Percentiles rank a stretch among this genome's conserved stretches.
Conservation (phyloP, 176 grass and related monocot genomes). For the bread wheat (Triticum aestivum) region DNA sequence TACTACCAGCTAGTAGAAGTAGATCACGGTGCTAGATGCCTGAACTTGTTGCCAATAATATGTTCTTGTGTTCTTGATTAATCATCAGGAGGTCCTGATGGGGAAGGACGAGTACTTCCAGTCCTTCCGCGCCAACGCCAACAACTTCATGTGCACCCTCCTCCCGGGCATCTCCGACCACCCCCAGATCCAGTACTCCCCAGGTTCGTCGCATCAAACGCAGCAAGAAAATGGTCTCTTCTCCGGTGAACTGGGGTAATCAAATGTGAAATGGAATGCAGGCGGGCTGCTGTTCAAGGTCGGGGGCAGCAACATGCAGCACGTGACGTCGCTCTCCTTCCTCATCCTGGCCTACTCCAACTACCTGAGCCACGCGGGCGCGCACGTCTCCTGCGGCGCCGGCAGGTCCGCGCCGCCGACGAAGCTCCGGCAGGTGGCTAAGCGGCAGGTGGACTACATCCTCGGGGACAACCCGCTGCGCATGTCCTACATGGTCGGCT, state of each 20-base stretch:
- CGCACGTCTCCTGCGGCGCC: constrained; percentile 51
- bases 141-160: constrained; percentile 54
- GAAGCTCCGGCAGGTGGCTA: constrained; percentile 61
- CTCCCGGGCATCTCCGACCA: constrained; percentile 53
- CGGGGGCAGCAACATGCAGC: constrained; percentile 81
- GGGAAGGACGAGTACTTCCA: constrained; percentile 60
- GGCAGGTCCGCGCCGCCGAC: constrained; percentile 34
- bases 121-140: constrained; percentile 44
- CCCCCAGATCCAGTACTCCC: constrained; percentile 52
- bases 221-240: no score
- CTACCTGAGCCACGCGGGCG: constrained; percentile 72
- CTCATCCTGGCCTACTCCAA: constrained; percentile 76
- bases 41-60: not conserved
- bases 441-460: constrained; percentile 80
- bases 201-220: not conserved
- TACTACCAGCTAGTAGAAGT: not conserved
- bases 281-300: constrained; percentile 69
- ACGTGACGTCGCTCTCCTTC: constrained; percentile 80
- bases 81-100: constrained; percentile 83
- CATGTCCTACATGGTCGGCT: constrained; percentile 87
- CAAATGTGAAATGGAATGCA: not conserved
- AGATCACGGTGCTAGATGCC: not conserved
- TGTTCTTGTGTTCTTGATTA: not conserved
- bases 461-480: constrained; percentile 59
- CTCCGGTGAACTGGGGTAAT: not conserved